These are phyloP conservation scores for Termitomyces sp. DNA, from an alignment of 768 basidiomycete species.

Conservation along the genomic window DNA sequence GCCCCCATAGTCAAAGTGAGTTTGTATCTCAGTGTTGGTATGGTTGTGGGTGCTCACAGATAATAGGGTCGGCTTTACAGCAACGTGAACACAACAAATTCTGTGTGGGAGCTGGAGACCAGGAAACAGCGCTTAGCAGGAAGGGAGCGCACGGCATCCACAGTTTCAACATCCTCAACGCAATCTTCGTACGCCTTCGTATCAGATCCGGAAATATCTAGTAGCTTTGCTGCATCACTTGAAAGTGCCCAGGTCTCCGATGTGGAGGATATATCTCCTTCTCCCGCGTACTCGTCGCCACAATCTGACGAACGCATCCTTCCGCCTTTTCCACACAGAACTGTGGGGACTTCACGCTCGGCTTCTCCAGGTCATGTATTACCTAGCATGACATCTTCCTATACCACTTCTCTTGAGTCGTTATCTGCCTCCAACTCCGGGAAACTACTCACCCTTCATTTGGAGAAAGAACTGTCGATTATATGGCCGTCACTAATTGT, in stretches of 20 bases:
- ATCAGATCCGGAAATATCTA: slow-evolving; percentile 82
- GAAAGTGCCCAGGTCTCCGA: slow-evolving; percentile 73
- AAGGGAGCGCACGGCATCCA: slow-evolving; percentile 71
- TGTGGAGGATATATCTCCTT: slow-evolving; percentile 54
- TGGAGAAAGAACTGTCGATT: slow-evolving; percentile 73
- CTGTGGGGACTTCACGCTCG: slow-evolving; percentile 38
- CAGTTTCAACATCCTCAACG: slow-evolving; percentile 68
- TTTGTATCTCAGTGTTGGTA: background rate
- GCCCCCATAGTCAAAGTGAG: slow-evolving; percentile 69
- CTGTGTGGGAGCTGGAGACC: slow-evolving; percentile 81
- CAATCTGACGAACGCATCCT: slow-evolving; percentile 45
- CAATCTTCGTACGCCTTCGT: slow-evolving; percentile 79
- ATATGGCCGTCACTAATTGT: slow-evolving; percentile 82
- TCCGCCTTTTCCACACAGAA: slow-evolving; percentile 23
- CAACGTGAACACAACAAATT: slow-evolving; percentile 56
- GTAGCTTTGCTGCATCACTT: slow-evolving; percentile 77
- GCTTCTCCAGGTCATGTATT: slow-evolving; percentile 51
- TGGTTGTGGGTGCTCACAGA: background rate
- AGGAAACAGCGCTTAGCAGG: slow-evolving; percentile 44
- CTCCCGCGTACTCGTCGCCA: slow-evolving; percentile 60
- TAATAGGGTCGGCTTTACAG: slow-evolving; percentile 70
- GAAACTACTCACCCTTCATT: slow-evolving; percentile 69
- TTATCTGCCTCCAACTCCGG: slow-evolving; percentile 51
- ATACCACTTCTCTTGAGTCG: slow-evolving; percentile 70
- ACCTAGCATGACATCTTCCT: slow-evolving; percentile 61